Base-by-base conservation (phyloP, 1,139 yeast genomes). In the Lodderomyces parapsilosis region DNA sequence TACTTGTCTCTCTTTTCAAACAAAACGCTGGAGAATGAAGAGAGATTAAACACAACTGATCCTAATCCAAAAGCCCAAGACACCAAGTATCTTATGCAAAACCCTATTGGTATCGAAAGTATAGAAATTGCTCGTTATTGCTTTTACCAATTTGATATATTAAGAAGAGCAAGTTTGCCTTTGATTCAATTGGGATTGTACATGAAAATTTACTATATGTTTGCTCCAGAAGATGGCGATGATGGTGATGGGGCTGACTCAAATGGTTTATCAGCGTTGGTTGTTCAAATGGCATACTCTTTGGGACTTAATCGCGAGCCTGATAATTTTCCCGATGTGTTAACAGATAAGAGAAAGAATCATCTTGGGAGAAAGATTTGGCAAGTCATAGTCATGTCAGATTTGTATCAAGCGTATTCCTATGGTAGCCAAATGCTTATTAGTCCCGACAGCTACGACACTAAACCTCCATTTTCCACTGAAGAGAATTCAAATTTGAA, bases 191-290 rank as follows among this genome's bases (percentile, higher is more conserved):
- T 79, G 40, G 66, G 74, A 0, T 52, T 70, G 11, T 56, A 64
- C 42, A 50, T 66, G 42, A 60, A 75, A 40, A 47, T 64, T 15
- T 77, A 76, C 52, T 69, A 68, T 38, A 53, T 57, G 13, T 58
- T 63, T 50, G 69, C 81, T 0, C 81, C 81, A 2, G 81, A 77
- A 53, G 81, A 76, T 51, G 80, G 81, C 4, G 74, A 71, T 47
- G 74, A 69, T 6, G 65, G 71, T 1, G 76, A 71, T 49, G 74
- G 76, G 6, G 72, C 71, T 0, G 80, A 74, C 48, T 64, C 76
- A 0, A 63, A 60, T 39, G 60, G 66, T 1, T 60, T 62, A 49
- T 65, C 60, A 36, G 74, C 75, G 0, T 46, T 72, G 32, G 47
- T 77, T 17, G 54, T 65, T 8, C 71, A 73, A 45, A 69, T 68